Percentiles rank a stretch among this genome's conserved stretches.
Evolutionary conservation across 345 rosid genomes (phyloP).

Genomic region (Erucastrum elatum): DNA sequence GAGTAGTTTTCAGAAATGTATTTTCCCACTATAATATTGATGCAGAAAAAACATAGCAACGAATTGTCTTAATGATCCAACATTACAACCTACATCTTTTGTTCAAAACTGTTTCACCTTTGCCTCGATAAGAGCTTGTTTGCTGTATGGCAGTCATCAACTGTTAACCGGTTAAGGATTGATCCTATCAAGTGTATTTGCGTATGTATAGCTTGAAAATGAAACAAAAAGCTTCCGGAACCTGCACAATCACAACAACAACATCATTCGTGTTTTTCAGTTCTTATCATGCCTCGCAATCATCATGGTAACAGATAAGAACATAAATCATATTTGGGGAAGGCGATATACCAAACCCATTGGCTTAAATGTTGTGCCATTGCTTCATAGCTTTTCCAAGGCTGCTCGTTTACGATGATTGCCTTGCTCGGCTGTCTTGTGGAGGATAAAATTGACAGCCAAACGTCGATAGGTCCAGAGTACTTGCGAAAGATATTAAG

Average conservation of each 20-base stretch:
- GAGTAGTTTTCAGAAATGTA: background rate
- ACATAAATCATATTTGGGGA: background rate
- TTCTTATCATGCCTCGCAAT: constrained; percentile 10
- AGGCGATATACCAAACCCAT: constrained; percentile 74
- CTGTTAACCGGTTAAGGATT: constrained; percentile 12
- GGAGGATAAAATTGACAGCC: constrained; percentile 51
- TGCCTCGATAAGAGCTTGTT: background rate
- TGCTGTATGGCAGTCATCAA: background rate
- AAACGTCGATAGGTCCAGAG: constrained; percentile 69
- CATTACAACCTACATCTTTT: background rate
- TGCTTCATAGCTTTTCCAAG: constrained; percentile 66
- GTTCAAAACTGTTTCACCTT: background rate
- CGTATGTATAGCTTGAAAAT: constrained; percentile 75
- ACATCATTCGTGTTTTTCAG: too few species aligned
- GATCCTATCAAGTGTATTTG: constrained; percentile 58
- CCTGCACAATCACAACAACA: constrained; percentile 46
- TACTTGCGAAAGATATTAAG: constrained; percentile 75
- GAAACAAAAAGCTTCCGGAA: constrained; percentile 80
- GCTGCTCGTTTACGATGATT: constrained; percentile 49
- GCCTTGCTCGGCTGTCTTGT: constrained; percentile 22
- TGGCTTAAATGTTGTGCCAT: constrained; percentile 80
- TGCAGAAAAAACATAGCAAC: background rate
- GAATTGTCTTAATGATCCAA: too few species aligned
- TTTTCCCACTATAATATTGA: background rate
- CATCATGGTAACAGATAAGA: background rate